Evolutionary conservation across 179 eudicot species (phyloP), one percentile per base, ranked within the genome.

Genomic region (Beta macrorhiza): DNA sequence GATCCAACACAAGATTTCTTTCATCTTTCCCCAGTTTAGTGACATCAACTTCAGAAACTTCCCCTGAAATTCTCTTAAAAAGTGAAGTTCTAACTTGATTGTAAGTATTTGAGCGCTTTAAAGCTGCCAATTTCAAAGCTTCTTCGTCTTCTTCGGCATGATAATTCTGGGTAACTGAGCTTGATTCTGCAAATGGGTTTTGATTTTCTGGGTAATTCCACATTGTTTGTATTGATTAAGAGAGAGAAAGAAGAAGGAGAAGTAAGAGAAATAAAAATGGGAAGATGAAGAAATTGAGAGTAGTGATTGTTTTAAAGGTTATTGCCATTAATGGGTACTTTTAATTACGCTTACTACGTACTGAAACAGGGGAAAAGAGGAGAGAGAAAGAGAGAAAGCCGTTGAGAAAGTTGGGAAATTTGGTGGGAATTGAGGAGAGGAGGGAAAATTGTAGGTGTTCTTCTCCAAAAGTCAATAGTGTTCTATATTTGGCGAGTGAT

Each of bases 31-130:
- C 80, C 61, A 93, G 83, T 82, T 89, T 85, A 63, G 92, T 82
- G 49, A 93, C 84, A 83, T 93, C 91, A 76, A 92, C 89, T 75
- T 82, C 78, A 61, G 90, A 77, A 65, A 90, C 81, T 79, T 86
- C 83, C 3, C 93, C 95, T 0, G 82, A 79, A 69, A 82, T 72
- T 56, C 53, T 81, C 67, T 89, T 85, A 49, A 90, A 85, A 73
- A 92, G 79, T 10, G 91, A 86, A n/a, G 81, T 91, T 57, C 90
- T 85, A 5, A 92, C 98, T 78, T 89, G 87, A 7, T 80, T 84
- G 49, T 78, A 82, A 37, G 91, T 89, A 0, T 97, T 93, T 32
- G 87, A 86, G 72, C 85, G 80, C 82, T 83, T 86, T 78, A 93
- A 75, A 19, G 87, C 86, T 9, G 88, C 92, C 97, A 90, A 85